Evolutionary conservation across 2,329 filamentous ascomycete species (phyloP), one percentile per base, ranked within the genome.

Genomic region (Plectosphaerella cucumerina): DNA sequence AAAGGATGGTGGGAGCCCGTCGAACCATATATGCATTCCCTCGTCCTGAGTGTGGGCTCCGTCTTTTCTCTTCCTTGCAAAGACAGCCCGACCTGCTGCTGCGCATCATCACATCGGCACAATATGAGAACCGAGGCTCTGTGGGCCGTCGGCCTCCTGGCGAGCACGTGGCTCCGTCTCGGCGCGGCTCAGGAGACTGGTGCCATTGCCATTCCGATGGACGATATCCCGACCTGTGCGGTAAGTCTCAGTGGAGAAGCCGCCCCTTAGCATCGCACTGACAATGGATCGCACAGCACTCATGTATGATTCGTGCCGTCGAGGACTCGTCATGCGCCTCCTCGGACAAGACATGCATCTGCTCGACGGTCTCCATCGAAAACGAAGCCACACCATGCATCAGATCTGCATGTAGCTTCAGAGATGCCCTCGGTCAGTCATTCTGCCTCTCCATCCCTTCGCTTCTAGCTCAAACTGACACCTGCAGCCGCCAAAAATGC

Each of bases 401-500:
- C 22, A 12, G 21, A 17, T 9, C 42, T n/a, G 21, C 42, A 9
- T 44, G 42, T 21, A 44, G 20, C 20, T 31, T 44, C 6, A 14
- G n/a, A n/a, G 11, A 44, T 23, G 42, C 20, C 6, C 22, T 46
- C 6, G 15, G 44, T 46, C n/a, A 15, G 44, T 21, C 22, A 11
- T 23, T n/a, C 15, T 14, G 4, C 9, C 3, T 18, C 26, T 12
- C 12, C 17, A 3, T 17, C 8, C 14, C 26, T 34, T 11, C 44
- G n/a, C n/a, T 44, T 8, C 15, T 10, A 46, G 9, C 17, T 18
- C 14, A n/a, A n/a, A n/a, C 51, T 51, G 33, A 44, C 23, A 6
- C 4, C 23, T 17, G n/a, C n/a, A 50, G 49, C 50, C 4, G 54
- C 48, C 5, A 50, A 54, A 9, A 53, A 56, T 21, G 44, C 57